Evolutionary conservation across 2,329 filamentous ascomycete species (phyloP), one percentile per base, ranked within the genome.

Genomic region (Aspergillus vadensis): DNA sequence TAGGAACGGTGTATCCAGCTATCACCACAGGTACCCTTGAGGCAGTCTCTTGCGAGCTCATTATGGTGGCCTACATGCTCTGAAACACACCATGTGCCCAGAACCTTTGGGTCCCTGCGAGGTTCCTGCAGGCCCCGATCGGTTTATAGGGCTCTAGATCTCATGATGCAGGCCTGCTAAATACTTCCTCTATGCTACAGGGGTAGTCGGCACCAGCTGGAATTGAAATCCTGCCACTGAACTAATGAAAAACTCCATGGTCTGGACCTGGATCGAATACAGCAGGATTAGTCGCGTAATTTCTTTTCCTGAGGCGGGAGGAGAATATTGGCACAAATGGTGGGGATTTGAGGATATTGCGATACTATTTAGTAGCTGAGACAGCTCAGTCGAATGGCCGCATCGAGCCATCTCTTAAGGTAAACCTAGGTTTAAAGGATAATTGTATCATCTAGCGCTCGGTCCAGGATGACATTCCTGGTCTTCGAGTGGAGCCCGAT

Each of bases 1-100:
- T 55, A 7, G 57, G 51, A 15, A 59, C 51, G 15, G 23, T 48
- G 44, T 59, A 59, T 43, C 57, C 57, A 17, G 52, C 51, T 14
- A 59, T 50, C 10, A 55, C 43, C 36, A 55, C 15, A 19, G 51
- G 39, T 43, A 38, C 51, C 14, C 32, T 55, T 5, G 57, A 55
- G 32, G 41, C 50, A 4, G 51, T 48, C 19, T 47, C 30, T 21
- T 55, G 27, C 27, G 30, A 39, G 23, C 21, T 50, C 39, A n/a
- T 23, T 23, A 55, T 59, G 27, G 6, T 36, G 4, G 43, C 19
- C 15, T n/a, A 27, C 19, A 27, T n/a, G 17, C 17, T 43, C 17
- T 43, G 38, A 17, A 12, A 19, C 9, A 12, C 6, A 44, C 17
- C 3, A 14, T 12, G 15, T 5, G 19, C 17, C 23, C 5, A 32